Base-by-base conservation (phyloP, 2,329 filamentous ascomycete genomes). In the Fusarium sp. region DNA sequence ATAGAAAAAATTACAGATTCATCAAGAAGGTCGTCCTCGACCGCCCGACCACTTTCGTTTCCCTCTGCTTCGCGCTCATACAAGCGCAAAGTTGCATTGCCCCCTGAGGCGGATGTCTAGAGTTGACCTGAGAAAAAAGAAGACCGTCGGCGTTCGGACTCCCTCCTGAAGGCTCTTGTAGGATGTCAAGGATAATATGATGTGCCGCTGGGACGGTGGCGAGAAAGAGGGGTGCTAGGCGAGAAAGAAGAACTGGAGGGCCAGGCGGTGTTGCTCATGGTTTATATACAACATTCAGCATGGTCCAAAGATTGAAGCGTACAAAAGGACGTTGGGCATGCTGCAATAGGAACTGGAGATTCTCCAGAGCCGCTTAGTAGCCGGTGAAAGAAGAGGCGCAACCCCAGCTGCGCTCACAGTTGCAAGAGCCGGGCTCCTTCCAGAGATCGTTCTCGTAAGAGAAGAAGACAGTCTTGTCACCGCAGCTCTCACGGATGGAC, bases 371-470 rank as follows among this genome's bases (percentile, higher is more conserved):
- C 24, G 59, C 52, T 62, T 69, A 69, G 72, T 60, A 60, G 36
- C 53, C 26, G 14, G 45, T 56, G 69, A 78, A 77, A 57, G 69
- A 70, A 55, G 51, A 51, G 60, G 68, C 68, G 67, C 75, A 90
- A 68, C 94, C 93, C 88, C 93, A 98, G 85, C 86, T 85, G 82
- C 90, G 89, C 90, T 98, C 94, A 75, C 94, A 93, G 65, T 82
- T 82, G 81, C 89, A 93, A 34, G 81, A 79, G 72, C 91, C 92
- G 31, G 87, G 81, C 40, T 82, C 75, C 90, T 98, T 98, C 94
- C 94, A 98, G 72, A 80, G 69, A 79, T 98, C 94, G 76, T 97
- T 84, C 75, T 87, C 84, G 82, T 87, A 94, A 72, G 90, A 92
- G 89, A 98, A 97, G 84, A 97, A 90, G 79, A 93, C 89, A 43